Base-by-base conservation (phyloP, 1,284 basidiomycete genomes). In the Abortiporus biennis region DNA sequence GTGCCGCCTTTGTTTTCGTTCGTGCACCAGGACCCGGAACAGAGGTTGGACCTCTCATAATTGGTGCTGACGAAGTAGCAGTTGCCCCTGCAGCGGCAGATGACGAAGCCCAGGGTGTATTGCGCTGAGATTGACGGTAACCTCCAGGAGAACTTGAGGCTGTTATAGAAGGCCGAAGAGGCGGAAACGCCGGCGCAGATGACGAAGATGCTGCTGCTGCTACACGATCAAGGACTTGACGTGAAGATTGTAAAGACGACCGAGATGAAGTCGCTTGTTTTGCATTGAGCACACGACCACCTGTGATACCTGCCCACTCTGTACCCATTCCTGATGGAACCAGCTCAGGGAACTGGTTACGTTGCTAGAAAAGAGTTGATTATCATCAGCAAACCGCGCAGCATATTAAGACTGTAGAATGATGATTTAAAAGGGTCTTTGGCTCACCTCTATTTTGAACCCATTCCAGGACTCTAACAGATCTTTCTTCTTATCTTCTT, bases 141-240 rank as follows among this genome's bases (percentile, higher is more conserved):
- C 61, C 57, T 27, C 72, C 53, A 2, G 61, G 47, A 17, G 59
- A 53, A 20, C 64, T 54, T 2, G 58, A 25, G 23, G 22, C 30
- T 25, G 37, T 20, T 11, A n/a, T 40, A 40, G 55, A 36, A 4
- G 62, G 41, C n/a, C 57, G 55, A 2, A 78, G 63, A 0, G 68
- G 52, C 2, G 77, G 78, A 56, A 79, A 81, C 1, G 74, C 53
- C 11, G 64, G 48, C n/a, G 59, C 44, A 42, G 69, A 68, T 4
- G 73, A 69, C 1, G 80, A 76, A 3, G 72, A 71, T 1, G 91
- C 92, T 0, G 90, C 92, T 42, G 79, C 78, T 16, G 90, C 92
- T 30, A 96, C 92, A 19, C 91, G 81, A 51, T 90, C 90, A 83
- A 79, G 92, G 0, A 96, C 76, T 46, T 81, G 75, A 37, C 77